Percentiles rank a stretch among this genome's conserved stretches.
Conservation (phyloP, 2,329 filamentous ascomycete genomes). For the Trichoderma koningii region DNA sequence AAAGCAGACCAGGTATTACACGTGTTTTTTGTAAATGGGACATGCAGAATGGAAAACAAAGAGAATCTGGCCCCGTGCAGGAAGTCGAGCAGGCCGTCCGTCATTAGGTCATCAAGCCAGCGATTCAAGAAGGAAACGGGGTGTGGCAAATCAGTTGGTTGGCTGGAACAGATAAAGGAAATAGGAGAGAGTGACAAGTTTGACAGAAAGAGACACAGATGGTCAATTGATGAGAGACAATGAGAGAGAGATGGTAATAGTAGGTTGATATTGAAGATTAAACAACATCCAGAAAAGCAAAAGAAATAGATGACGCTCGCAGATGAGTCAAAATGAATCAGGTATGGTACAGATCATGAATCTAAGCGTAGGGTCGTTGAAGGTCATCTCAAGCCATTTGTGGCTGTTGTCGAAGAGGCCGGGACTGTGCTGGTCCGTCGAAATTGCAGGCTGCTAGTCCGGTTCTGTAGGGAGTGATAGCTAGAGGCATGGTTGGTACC, state of each 20-base stretch:
- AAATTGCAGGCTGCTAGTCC: slow-evolving; percentile 50
- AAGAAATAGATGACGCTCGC: slow-evolving; percentile 38
- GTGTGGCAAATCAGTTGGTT: slow-evolving; percentile 1
- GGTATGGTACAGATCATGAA: slow-evolving; percentile 27
- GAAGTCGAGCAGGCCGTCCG: slow-evolving; percentile 22
- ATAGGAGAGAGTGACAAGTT: slow-evolving; percentile 27
- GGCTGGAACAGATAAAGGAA: slow-evolving; percentile 6
- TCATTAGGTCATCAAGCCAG: slow-evolving; percentile 27
- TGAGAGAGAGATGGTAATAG: slow-evolving; percentile 26
- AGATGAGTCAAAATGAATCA: slow-evolving; percentile 36
- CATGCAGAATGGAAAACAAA: slow-evolving; percentile 17
- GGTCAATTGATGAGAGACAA: slow-evolving; percentile 7
- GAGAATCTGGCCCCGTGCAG: slow-evolving; percentile 14
- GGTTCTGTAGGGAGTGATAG: slow-evolving; percentile 43
- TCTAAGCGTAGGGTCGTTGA: slow-evolving; percentile 25
- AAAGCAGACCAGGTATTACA: slow-evolving; percentile 23
- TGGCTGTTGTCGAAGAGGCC: slow-evolving; percentile 44
- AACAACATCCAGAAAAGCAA: slow-evolving; percentile 29
- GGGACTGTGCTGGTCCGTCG: slow-evolving; percentile 43
- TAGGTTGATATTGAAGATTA: slow-evolving; percentile 27
- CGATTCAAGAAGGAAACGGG: slow-evolving; percentile 11
- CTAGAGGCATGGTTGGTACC: background rate
- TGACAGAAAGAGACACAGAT: slow-evolving; percentile 30
- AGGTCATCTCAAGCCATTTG: slow-evolving; percentile 50
- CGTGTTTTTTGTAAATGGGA: slow-evolving; percentile 2